These are phyloP conservation scores for Tetradesmus obliquus DNA, from an alignment of 139 green algal genomes.

Conservation along the genomic window DNA sequence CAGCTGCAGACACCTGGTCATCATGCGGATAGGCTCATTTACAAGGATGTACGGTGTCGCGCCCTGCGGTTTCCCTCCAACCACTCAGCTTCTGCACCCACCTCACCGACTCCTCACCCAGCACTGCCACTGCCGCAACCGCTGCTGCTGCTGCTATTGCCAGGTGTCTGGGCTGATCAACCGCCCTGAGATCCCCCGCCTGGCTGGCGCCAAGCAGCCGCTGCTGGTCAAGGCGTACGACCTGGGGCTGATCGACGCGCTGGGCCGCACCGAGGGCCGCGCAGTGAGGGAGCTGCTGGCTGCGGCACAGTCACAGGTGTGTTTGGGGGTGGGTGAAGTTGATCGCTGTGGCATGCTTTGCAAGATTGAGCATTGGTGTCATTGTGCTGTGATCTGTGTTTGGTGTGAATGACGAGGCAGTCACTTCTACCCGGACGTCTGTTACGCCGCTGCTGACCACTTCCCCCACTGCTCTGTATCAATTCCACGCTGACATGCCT, in stretches of 20 bases:
- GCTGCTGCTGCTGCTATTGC: background rate
- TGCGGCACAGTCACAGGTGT: background rate
- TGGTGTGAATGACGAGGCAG: background rate
- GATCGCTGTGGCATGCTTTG: background rate
- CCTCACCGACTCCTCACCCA: no score
- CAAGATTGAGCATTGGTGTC: background rate
- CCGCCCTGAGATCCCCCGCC: conserved; percentile 38
- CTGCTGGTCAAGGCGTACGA: conserved; percentile 48
- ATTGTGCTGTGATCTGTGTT: no score
- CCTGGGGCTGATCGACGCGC: conserved; percentile 43
- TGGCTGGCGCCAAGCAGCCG: conserved; percentile 21
- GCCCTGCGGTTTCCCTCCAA: background rate
- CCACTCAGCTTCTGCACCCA: background rate
- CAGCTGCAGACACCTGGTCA: no score
- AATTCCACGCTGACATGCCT: background rate
- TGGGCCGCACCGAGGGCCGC: background rate
- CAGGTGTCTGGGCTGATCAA: conserved; percentile 44
- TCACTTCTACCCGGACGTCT: background rate
- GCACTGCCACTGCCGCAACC: background rate
- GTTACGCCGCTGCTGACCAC: background rate
- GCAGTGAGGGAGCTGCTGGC: conserved; percentile 26
- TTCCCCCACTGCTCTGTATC: background rate
- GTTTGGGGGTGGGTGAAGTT: background rate
- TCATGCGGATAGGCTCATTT: no score
- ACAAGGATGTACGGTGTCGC: no score